Evolutionary conservation across 371 early-diverging fungal species (phyloP), one percentile per base, ranked within the genome.

Genomic region (Mucor saturninus): DNA sequence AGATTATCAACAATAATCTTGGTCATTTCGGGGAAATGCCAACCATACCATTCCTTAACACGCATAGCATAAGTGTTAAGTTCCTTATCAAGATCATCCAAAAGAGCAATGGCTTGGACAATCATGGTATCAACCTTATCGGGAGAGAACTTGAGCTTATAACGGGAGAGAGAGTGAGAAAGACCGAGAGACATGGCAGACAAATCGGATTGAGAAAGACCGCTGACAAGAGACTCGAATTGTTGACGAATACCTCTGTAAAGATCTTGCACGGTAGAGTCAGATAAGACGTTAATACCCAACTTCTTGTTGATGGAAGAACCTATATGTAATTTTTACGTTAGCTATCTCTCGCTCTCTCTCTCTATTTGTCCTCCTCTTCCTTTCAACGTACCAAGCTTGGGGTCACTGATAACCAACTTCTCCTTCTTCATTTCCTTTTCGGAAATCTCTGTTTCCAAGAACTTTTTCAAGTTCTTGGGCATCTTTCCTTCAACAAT

Each of bases 21-120:
- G 73, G 83, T 85, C 82, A 96, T 87, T 81, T 95, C 95, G 43
- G 95, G 95, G 87, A 96, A 95, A 69, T 96, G 95, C 89, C 93
- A 90, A 46, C 94, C 91, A 64, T 94, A 95, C 95, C 95, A 95
- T 79, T 95, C 96, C 85, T 90, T 94, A 68, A 95, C 89, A 74
- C 97, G 91, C 99, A 98, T 98, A n/a, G 92, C 88, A 74, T 96
- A 96, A 13, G 94, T 93, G 86, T 98, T 98, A 68, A 97, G 88
- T 81, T 97, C 97, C 81, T 94, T 95, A 82, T 96, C 97, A 54
- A 96, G 84, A 72, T 97, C 95, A 68, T 96, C 96, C 65, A 97
- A 79, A 46, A 98, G 83, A 63, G 86, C 88, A 74, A 98, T 94
- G 13, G 96, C 95, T 85, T 98, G 96, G 45, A 97, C 93, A 74